Percentiles rank a stretch among this genome's conserved stretches.
Conservation (phyloP, 306 rosid species). For the Glycyrrhiza uralensis region DNA sequence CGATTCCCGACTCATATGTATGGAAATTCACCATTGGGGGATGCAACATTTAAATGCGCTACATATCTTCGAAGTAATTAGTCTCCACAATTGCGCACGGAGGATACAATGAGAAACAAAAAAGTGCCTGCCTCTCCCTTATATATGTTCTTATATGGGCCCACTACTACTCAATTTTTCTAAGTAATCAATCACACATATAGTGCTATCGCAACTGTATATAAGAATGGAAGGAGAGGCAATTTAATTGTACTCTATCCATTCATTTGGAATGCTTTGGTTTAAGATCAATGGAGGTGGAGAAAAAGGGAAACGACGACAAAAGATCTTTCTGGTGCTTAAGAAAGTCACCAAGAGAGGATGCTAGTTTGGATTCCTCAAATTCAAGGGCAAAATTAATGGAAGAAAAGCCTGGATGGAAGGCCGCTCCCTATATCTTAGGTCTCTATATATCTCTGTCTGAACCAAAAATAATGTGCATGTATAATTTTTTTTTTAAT, state of each 20-base stretch:
- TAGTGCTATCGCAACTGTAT: too few species aligned
- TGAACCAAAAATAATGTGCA: neutral
- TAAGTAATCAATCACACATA: too few species aligned
- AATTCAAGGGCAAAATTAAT: neutral
- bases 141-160: too few species aligned
- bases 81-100: too few species aligned
- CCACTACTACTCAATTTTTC: too few species aligned
- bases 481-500: neutral
- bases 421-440: constrained; percentile 32
- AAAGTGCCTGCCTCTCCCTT: too few species aligned
- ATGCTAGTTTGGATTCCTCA: neutral
- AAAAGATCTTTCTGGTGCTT: neutral
- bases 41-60: too few species aligned
- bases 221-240: neutral
- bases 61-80: too few species aligned
- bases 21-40: too few species aligned
- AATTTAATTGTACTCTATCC: too few species aligned
- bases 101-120: too few species aligned
- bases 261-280: neutral
- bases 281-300: neutral
- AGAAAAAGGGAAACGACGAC: neutral
- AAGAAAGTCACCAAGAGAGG: neutral
- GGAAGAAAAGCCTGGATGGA: constrained; percentile 24
- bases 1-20: too few species aligned
- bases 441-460: neutral